Conservation (phyloP, 2,329 filamentous ascomycete genomes). For the Talaromyces sp. region DNA sequence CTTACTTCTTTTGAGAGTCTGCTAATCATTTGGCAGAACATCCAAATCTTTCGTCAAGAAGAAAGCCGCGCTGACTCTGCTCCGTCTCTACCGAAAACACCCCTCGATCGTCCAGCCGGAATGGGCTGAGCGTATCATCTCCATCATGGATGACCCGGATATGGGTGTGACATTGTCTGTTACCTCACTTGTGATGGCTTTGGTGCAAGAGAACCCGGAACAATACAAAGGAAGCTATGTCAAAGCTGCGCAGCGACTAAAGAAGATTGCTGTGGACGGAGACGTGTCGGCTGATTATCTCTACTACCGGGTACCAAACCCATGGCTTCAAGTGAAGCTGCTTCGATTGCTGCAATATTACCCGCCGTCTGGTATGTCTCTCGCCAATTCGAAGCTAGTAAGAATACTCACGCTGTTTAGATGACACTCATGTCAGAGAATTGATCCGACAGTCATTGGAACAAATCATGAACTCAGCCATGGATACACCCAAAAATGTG, state of each 20-base stretch:
- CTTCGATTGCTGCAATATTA: conserved; percentile 92
- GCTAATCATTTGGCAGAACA: conserved; percentile 48
- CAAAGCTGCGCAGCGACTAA: conserved; percentile 85
- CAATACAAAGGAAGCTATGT: conserved; percentile 92
- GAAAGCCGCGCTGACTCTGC: conserved; percentile 90
- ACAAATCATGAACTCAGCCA: conserved; percentile 83
- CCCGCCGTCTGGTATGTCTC: conserved; percentile 73
- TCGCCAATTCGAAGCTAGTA: conserved; percentile 1
- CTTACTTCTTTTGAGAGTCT: neutral
- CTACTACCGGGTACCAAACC: conserved; percentile 99
- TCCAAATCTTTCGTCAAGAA: conserved; percentile 99
- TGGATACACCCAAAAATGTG: conserved; percentile 95
- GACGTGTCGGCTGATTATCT: conserved; percentile 90
- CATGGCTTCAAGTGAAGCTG: conserved; percentile 96
- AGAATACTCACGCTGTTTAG: conserved; percentile 44
- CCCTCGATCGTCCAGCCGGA: conserved; percentile 91
- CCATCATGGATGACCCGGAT: conserved; percentile 96
- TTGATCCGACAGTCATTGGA: conserved; percentile 90
- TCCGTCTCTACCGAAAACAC: conserved; percentile 91
- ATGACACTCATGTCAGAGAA: conserved; percentile 86
- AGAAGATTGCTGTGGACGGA: conserved; percentile 84
- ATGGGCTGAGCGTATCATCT: conserved; percentile 97
- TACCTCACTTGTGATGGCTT: conserved; percentile 89
- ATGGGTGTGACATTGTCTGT: conserved; percentile 93
- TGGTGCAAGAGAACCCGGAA: conserved; percentile 91